Conservation (phyloP, 2,329 filamentous ascomycete genomes). For the Cladosporium oxysporum region DNA sequence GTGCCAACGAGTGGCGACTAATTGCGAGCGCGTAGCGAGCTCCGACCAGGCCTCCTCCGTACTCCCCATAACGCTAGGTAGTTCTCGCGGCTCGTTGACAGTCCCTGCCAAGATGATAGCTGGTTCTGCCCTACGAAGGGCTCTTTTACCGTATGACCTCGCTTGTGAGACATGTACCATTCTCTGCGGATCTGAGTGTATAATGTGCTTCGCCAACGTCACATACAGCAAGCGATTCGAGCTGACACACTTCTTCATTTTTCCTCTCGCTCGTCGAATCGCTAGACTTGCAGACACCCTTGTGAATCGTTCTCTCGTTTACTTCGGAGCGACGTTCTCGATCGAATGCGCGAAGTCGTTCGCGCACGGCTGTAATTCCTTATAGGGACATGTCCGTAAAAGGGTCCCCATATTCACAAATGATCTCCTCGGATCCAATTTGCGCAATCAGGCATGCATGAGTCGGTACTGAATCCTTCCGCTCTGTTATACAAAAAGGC, state of each 20-base stretch:
- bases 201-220: not conserved
- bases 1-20: not conserved
- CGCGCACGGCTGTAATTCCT: constrained; percentile 14
- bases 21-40: not conserved
- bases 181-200: not conserved
- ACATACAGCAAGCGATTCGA: not conserved
- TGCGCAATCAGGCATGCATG: not conserved
- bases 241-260: not conserved
- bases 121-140: not conserved
- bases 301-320: not conserved
- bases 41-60: not conserved
- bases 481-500: not conserved
- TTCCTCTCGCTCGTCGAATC: not conserved
- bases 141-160: not conserved
- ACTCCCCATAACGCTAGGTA: not conserved
- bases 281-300: not conserved
- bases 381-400: constrained; percentile 8
- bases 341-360: not conserved
- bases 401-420: constrained; percentile 8
- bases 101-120: not conserved
- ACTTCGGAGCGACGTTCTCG: constrained; percentile 3
- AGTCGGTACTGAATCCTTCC: constrained; percentile 4
- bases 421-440: constrained; percentile 1
- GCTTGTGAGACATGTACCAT: not conserved
- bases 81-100: not conserved